Base-by-base conservation (phyloP, 768 basidiomycete species). In the Lactarius hengduanensis region DNA sequence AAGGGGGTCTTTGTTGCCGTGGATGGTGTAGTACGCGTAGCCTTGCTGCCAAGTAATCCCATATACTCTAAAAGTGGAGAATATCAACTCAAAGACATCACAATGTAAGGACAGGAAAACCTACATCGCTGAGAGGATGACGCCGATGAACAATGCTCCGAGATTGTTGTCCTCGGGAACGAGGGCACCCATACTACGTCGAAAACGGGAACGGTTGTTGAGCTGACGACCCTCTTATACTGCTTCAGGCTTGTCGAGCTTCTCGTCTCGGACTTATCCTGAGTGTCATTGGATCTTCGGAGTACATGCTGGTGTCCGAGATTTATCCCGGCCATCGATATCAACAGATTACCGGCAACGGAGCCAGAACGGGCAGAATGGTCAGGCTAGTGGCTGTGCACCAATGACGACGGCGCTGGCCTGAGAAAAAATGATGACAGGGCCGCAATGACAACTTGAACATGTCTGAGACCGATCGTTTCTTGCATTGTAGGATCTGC, bases 21-120 rank as follows among this genome's bases (percentile, higher is more conserved):
- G 56, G n/a, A 34, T 15, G 32, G 56, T 57, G 32, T 20, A 57
- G 32, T 57, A 57, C 34, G 56, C 18, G 32, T 57, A 57, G 6
- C 28, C 56, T 22, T 57, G 56, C 32, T 57, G 56, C 56, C 56
- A 57, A 22, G 56, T 57, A 57, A 57, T 13, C n/a, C 56, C 56
- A 36, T 57, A 57, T 57, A 57, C 20, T 34, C 56, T 57, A 22
- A 4, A 22, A 26, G 16, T 11, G 13, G 28, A 57, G 56, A 34
- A 34, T 34, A 34, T 36, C 50, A 53, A 15, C 22, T 28, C 22
- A 11, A 6, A 26, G 50, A 15, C 2, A 53, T 53, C 6, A 26
- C 22, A 16, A 53, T 15, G 13, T 5, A 9, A 13, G 50, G 43
- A 10, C 26, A 28, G 50, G 15, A 26, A 2, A 15, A 22, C 50